A percentile compares a stretch with the other conserved stretches of the same genome.
Evolutionary conservation across 768 basidiomycete species (phyloP).

Genomic region (Rhodotorula kratochvilovae): DNA sequence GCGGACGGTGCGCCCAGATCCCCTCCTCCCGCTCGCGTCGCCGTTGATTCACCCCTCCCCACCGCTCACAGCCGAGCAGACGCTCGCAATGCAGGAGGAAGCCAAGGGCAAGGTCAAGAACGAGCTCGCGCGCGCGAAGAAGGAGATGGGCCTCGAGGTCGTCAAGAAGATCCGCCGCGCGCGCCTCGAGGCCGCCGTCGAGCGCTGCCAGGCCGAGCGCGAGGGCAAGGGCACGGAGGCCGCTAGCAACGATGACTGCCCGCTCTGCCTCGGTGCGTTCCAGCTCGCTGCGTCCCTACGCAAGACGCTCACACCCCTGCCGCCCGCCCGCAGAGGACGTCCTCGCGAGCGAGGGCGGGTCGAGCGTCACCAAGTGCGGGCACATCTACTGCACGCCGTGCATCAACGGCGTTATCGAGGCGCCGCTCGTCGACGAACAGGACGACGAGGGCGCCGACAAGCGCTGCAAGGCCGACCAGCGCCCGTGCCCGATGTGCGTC

Average conservation of each 20-base stretch:
- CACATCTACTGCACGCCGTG: constrained; percentile 65
- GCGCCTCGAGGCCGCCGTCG: constrained; percentile 44
- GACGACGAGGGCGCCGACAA: constrained; percentile 26
- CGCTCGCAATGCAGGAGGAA: constrained; percentile 9
- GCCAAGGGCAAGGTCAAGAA: constrained; percentile 49
- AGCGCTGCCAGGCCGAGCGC: constrained; percentile 57
- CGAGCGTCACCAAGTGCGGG: constrained; percentile 53
- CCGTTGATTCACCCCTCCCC: background rate
- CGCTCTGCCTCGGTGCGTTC: constrained; percentile 52
- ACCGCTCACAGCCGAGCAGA: constrained; percentile 9
- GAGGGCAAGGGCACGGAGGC: constrained; percentile 52
- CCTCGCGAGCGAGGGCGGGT: constrained; percentile 42
- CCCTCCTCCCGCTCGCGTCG: background rate
- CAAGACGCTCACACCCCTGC: too few relatives aligned
- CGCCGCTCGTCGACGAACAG: constrained; percentile 49
- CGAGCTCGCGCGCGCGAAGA: constrained; percentile 18
- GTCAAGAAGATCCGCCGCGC: constrained; percentile 23
- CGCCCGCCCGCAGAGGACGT: background rate
- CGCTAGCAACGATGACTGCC: constrained; percentile 54
- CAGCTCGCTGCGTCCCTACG: too few relatives aligned
- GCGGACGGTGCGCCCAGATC: constrained; percentile 49
- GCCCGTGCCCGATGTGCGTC: constrained; percentile 55
- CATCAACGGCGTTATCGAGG: constrained; percentile 7
- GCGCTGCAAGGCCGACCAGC: constrained; percentile 52
- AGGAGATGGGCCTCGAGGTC: constrained; percentile 7